Percentiles rank a stretch among this genome's conserved stretches.
Conservation (phyloP, 768 basidiomycete genomes). For the Lepiota subincarnata region DNA sequence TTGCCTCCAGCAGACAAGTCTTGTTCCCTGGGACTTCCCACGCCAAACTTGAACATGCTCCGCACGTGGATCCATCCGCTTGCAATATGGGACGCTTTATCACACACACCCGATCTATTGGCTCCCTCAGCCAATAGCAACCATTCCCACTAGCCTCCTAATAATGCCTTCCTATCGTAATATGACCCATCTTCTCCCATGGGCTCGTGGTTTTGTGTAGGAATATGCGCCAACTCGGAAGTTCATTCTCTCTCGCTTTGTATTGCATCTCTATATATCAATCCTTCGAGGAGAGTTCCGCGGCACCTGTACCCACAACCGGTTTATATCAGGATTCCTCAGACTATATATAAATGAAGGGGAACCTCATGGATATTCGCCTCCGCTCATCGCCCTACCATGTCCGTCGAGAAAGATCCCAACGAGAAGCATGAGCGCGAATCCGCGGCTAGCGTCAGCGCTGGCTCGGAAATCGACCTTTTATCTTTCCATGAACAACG, state of each 20-base stretch:
- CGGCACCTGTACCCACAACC: background rate
- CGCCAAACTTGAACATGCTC: too few species aligned
- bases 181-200: background rate
- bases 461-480: constrained; percentile 26
- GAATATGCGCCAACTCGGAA: background rate
- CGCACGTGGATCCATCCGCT: too few species aligned
- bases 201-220: background rate
- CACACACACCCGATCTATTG: too few species aligned
- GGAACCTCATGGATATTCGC: background rate
- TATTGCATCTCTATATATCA: too few species aligned
- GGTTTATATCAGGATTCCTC: background rate
- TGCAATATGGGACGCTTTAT: too few species aligned
- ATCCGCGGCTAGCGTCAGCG: constrained; percentile 15
- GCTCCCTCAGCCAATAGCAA: too few species aligned
- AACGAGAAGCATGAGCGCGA: constrained; percentile 18
- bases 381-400: constrained; percentile 12
- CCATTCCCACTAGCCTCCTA: too few species aligned
- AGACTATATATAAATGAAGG: constrained; percentile 2
- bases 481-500: constrained; percentile 47
- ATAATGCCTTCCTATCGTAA: too few species aligned
- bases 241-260: too few species aligned
- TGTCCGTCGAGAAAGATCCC: constrained; percentile 21
- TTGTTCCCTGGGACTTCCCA: too few species aligned
- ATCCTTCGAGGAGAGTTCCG: background rate
- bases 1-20: too few species aligned